phyloP scores from a whole-genome alignment of 192 early-diverging fungal species.

The Lunasporangiospora selenospora region DNA sequence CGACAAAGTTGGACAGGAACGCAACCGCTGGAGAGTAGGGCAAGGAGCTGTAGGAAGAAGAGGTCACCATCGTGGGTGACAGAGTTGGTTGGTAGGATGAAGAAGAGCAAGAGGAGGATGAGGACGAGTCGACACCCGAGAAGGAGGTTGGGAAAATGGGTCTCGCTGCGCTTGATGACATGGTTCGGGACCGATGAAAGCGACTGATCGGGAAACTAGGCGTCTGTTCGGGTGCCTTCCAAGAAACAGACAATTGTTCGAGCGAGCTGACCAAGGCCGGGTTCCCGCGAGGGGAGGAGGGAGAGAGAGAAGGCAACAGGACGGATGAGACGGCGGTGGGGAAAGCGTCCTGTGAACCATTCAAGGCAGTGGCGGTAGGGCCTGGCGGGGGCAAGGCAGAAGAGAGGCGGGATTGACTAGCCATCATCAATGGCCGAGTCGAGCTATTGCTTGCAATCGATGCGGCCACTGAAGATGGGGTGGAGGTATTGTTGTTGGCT shows the following conservation, averaged over 20 bases:
- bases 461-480: too few species aligned
- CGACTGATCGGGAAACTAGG: constrained; percentile 46
- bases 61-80: constrained; percentile 16
- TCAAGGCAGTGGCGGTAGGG: too few species aligned
- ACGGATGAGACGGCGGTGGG: constrained; percentile 7
- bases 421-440: constrained; percentile 43
- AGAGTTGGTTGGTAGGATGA: neutral
- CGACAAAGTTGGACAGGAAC: constrained; percentile 10
- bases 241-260: constrained; percentile 42
- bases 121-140: constrained; percentile 25
- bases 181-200: constrained; percentile 36
- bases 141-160: too few species aligned
- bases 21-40: constrained; percentile 47
- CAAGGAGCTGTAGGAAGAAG: constrained; percentile 35
- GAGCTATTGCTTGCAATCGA: constrained; percentile 23
- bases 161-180: constrained; percentile 32
- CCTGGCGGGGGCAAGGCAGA: constrained; percentile 33
- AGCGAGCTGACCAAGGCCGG: constrained; percentile 38
- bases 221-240: constrained; percentile 43
- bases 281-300: constrained; percentile 32
- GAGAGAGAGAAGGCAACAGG: constrained; percentile 30
- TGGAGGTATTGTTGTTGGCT: too few species aligned
- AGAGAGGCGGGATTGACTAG: constrained; percentile 24
- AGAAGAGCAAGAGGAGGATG: constrained; percentile 18
- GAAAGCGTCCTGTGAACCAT: constrained; percentile 1